Evolutionary conservation across 768 basidiomycete species (phyloP), one percentile per base, ranked within the genome.

Genomic region (Hericium erinaceus): DNA sequence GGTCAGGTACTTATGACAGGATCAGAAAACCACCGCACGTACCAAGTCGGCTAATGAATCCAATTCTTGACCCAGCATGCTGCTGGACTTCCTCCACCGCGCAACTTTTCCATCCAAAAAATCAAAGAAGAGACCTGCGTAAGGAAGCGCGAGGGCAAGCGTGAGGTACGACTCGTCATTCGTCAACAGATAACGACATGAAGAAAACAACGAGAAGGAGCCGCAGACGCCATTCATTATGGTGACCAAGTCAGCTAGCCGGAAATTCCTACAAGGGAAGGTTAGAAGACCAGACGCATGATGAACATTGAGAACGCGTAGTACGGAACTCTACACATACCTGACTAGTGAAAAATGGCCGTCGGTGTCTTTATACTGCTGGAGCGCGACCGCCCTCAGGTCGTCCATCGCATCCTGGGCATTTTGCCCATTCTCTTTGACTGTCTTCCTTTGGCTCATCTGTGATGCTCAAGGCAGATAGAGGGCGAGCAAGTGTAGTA

Each of bases 161-260:
- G 88, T 87, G 59, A 97, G 75, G 72, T 87, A 85, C 65, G 83
- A 82, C 60, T 81, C 79, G 68, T 95, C 88, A 60, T 87, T 82
- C 22, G 86, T 85, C 46, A 85, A 57, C 64, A 98, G 81, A 77
- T 95, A 99, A 54, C 84, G 84, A 49, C 91, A 94, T 6, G 92
- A 94, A 39, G 87, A 90, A 72, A 98, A 94, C 68, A 99, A 82
- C 26, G 94, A 98, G 65, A 95, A 87, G 16, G 90, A 89, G 58
- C 97, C 97, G 74, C 97, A 99, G 71, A 98, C 88, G 48, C 97
- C 97, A 69, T 99, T 99, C 87, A 95, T 94, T 62, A 99, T 93
- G 39, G 97, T 99, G 65, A 99, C 93, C 54, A 97, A 80, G 76
- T 99, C 97, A 63, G 97, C 97, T 26, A 98, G 82, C 55, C 95